Conservation (phyloP, 352 stramenopile species). For the Phytophthora parvispora region DNA sequence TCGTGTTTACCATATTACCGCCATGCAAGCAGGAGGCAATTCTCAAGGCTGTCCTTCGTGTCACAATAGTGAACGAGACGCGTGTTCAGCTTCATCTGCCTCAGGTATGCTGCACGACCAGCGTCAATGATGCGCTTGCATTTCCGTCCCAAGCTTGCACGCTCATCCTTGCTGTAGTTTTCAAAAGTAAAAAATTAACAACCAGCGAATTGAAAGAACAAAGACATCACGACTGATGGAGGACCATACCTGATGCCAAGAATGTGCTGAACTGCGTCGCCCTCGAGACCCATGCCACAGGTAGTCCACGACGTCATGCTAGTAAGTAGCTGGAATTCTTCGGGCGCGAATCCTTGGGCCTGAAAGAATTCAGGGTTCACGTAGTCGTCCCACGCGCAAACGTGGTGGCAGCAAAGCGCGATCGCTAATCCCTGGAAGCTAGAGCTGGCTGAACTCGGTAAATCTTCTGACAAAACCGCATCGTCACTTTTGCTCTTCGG, state of each 20-base stretch:
- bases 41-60: constrained; percentile 79
- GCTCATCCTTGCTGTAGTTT: constrained; percentile 66
- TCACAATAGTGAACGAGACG: constrained; percentile 87
- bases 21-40: constrained; percentile 85
- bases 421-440: constrained; percentile 70
- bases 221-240: neutral
- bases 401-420: constrained; percentile 86
- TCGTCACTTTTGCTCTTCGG: constrained; percentile 13
- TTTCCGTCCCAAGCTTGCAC: constrained; percentile 65
- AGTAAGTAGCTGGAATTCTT: constrained; percentile 72
- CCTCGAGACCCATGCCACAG: constrained; percentile 74
- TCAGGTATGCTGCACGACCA: constrained; percentile 69
- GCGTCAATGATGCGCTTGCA: constrained; percentile 86
- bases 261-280: constrained; percentile 71
- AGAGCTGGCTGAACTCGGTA: constrained; percentile 31
- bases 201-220: constrained; percentile 6
- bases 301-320: constrained; percentile 87
- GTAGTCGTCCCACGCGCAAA: constrained; percentile 82
- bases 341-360: constrained; percentile 56
- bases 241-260: constrained; percentile 63
- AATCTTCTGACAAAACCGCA: neutral
- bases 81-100: constrained; percentile 58
- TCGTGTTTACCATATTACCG: constrained; percentile 9
- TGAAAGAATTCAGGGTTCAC: constrained; percentile 71
- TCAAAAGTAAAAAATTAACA: neutral